Evolutionary conservation across 331 rosid genomes (phyloP).

Genomic region (Rhamnella rubrinervis): DNA sequence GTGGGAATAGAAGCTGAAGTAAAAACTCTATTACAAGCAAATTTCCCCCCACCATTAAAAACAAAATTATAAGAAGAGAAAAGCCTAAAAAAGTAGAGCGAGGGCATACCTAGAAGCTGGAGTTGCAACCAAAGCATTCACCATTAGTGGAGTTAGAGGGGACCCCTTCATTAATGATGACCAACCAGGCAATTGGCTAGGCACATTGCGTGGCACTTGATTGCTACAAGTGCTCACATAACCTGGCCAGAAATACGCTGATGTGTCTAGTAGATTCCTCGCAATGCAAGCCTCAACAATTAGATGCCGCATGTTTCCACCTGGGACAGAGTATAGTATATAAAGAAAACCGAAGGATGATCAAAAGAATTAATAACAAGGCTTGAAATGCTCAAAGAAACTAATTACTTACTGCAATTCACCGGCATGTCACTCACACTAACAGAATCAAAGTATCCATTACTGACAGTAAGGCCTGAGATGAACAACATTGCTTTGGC

Average conservation of each 20-base stretch:
- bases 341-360: slow-evolving; percentile 20
- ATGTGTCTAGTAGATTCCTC: slow-evolving; percentile 76
- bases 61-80: neutral
- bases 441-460: slow-evolving; percentile 47
- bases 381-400: slow-evolving; percentile 23
- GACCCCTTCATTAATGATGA: slow-evolving; percentile 80
- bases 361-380: slow-evolving; percentile 4
- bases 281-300: slow-evolving; percentile 95
- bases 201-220: slow-evolving; percentile 57
- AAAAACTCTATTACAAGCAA: no score
- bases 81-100: neutral
- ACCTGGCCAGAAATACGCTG: slow-evolving; percentile 95
- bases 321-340: slow-evolving; percentile 45
- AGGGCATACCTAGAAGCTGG: slow-evolving; percentile 88
- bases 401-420: slow-evolving; percentile 64
- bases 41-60: no score
- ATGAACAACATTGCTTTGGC: slow-evolving; percentile 70
- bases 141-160: slow-evolving; percentile 61
- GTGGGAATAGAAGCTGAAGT: no score
- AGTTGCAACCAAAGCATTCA: slow-evolving; percentile 61
- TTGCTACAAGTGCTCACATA: slow-evolving; percentile 61
- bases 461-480: slow-evolving; percentile 58
- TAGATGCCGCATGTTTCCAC: slow-evolving; percentile 86
- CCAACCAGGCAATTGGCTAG: slow-evolving; percentile 69
- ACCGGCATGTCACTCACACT: slow-evolving; percentile 54